A percentile compares a stretch with the other conserved stretches of the same genome.
These are phyloP conservation scores for Magnusiomyces sp. DNA, from an alignment of 1,139 yeast genomes.

Conservation along the genomic window DNA sequence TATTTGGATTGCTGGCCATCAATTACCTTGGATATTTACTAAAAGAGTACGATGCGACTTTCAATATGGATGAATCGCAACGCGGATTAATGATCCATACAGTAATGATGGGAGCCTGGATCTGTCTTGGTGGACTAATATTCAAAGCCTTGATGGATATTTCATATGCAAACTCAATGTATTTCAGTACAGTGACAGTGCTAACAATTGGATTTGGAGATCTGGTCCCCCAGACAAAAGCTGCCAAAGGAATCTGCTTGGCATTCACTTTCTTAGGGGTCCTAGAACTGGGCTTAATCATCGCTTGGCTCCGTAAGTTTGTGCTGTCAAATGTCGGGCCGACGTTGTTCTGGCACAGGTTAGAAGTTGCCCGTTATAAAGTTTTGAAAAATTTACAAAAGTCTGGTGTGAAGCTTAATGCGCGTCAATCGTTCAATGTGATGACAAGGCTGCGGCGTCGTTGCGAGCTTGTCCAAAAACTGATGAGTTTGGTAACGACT, in stretches of 20 bases:
- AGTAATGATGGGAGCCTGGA: slow-evolving; percentile 56
- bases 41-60: slow-evolving; percentile 56
- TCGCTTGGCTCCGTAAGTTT: slow-evolving; percentile 60
- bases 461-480: slow-evolving; percentile 31
- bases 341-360: slow-evolving; percentile 31
- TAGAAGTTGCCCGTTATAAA: slow-evolving; percentile 19
- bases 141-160: slow-evolving; percentile 38
- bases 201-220: slow-evolving; percentile 80
- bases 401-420: slow-evolving; percentile 14
- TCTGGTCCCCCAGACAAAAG: slow-evolving; percentile 44
- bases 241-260: slow-evolving; percentile 49
- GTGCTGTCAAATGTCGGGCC: slow-evolving; percentile 53
- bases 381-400: slow-evolving; percentile 17
- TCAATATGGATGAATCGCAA: slow-evolving; percentile 59
- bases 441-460: slow-evolving; percentile 43
- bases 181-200: slow-evolving; percentile 62
- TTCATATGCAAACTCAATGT: slow-evolving; percentile 54
- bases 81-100: slow-evolving; percentile 66
- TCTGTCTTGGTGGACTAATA: slow-evolving; percentile 59
- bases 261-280: slow-evolving; percentile 63
- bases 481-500: slow-evolving; percentile 36
- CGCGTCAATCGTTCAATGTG: slow-evolving; percentile 40
- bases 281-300: slow-evolving; percentile 59
- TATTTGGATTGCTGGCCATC: slow-evolving; percentile 43
- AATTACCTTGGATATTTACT: slow-evolving; percentile 55